Conservation (phyloP, 805 yeast species). For the Candida manassasensis region DNA sequence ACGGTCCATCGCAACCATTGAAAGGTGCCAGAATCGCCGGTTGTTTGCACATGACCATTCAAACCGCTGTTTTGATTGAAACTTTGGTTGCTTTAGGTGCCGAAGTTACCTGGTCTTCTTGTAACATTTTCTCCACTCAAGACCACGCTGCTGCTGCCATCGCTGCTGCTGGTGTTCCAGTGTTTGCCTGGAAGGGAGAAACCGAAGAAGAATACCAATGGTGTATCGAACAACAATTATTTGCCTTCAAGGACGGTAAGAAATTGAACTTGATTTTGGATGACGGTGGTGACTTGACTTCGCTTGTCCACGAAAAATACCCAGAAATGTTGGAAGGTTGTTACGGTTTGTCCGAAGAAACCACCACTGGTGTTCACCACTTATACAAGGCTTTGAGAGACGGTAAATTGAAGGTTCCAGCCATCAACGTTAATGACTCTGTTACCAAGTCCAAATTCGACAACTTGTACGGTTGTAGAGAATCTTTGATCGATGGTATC, state of each 20-base stretch:
- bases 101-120: conserved; percentile 98
- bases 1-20: conserved; percentile 89
- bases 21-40: conserved; percentile 99
- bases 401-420: conserved; percentile 90
- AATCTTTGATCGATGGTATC: conserved; percentile 96
- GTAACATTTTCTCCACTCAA: conserved; percentile 99
- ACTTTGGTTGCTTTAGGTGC: conserved; percentile 97
- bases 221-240: conserved; percentile 99
- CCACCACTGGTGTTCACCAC: conserved; percentile 99
- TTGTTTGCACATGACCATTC: conserved; percentile 99
- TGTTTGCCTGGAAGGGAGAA: conserved; percentile 99
- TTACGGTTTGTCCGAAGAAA: conserved; percentile 96
- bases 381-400: conserved; percentile 93
- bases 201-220: conserved; percentile 98
- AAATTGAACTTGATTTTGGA: conserved; percentile 95
- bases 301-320: conserved; percentile 94
- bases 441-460: conserved; percentile 99
- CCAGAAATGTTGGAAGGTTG: conserved; percentile 96
- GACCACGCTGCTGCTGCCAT: conserved; percentile 99
- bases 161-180: conserved; percentile 99
- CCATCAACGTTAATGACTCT: conserved; percentile 97
- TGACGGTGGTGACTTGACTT: conserved; percentile 98
- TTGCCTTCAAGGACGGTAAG: conserved; percentile 93
- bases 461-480: conserved; percentile 99
- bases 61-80: conserved; percentile 98